Evolutionary conservation across 495 filamentous ascomycete species (phyloP), one percentile per base, ranked within the genome.

Genomic region (Daldinia decipiens): DNA sequence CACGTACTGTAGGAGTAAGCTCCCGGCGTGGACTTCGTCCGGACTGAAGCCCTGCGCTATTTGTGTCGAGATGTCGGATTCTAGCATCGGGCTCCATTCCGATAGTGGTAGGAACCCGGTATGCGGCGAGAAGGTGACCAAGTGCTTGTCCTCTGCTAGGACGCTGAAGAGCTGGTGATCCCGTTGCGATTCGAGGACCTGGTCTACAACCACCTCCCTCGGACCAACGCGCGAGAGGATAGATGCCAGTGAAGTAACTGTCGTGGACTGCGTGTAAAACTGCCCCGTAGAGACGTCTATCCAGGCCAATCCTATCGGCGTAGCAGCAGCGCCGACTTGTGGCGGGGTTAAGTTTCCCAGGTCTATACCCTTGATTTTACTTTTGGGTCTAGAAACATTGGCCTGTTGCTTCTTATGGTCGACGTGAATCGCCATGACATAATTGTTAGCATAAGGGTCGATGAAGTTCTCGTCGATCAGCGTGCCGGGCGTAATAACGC

Each of bases 391-490:
- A 57, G 71, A 61, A 50, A 39, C 19, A 6, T 59, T 56, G 36
- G 71, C 67, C 13, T 55, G 60, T 34, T 68, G 72, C 15, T 50
- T n/a, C 11, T 40, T 13, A 17, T 59, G 60, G 26, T 67, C 65
- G n/a, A 79, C 65, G 72, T 94, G 87, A 39, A 97, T 84, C 39
- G 91, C 89, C 68, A 98, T 86, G 43, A 99, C 79, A 76, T 93
- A 99, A 76, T 98, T 97, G 77, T 96, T 97, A 68, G 93, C 89
- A 59, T 90, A 93, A 0, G 93, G 91, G 73, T 98, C 92, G 82
- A 98, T 92, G 78, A 98, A 98, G 68, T 94, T 93, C 79, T 99
- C 96, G 77, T 99, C 95, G 71, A 98, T 97, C 47, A 98, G 80
- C 1, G 95, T 99, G 8, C 95, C 95, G 0, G 96, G 94, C 0